These are phyloP conservation scores for Vanrija humicola DNA, from an alignment of 1,284 basidiomycete species.

Conservation along the genomic window DNA sequence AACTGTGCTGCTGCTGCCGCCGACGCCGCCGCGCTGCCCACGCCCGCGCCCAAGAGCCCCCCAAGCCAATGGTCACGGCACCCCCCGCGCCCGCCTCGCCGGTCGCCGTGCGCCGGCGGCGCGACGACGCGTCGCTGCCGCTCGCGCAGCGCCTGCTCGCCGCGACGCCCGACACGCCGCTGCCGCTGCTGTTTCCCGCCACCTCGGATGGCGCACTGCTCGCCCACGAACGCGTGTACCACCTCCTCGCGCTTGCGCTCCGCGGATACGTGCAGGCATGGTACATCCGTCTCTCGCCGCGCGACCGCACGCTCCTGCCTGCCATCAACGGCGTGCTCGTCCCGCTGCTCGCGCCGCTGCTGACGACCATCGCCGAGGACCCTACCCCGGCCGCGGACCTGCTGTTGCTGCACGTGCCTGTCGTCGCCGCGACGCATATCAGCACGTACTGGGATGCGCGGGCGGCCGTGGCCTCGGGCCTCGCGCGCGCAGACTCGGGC, in stretches of 20 bases:
- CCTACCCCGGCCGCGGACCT: constrained; percentile 14
- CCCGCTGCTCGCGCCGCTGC: constrained; percentile 23
- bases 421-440: constrained; percentile 25
- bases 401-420: constrained; percentile 29
- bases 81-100: too few relatives aligned
- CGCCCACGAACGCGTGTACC: constrained; percentile 11
- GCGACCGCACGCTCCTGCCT: constrained; percentile 24
- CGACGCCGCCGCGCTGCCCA: too few relatives aligned
- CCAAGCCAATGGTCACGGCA: too few relatives aligned
- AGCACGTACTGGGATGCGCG: constrained; percentile 24
- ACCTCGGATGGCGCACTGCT: too few relatives aligned
- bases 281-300: constrained; percentile 38
- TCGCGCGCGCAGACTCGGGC: neutral
- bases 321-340: constrained; percentile 11
- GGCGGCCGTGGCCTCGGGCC: constrained; percentile 1
- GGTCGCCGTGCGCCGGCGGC: neutral
- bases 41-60: too few relatives aligned
- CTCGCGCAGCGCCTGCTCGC: neutral
- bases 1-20: too few relatives aligned
- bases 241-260: constrained; percentile 15
- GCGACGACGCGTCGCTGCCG: neutral
- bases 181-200: constrained; percentile 6
- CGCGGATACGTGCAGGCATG: constrained; percentile 38
- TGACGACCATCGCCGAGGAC: constrained; percentile 12
- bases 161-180: neutral